Evolutionary conservation across 257 asterid species (phyloP).

Genomic region (Craterostigma plantagineum): DNA sequence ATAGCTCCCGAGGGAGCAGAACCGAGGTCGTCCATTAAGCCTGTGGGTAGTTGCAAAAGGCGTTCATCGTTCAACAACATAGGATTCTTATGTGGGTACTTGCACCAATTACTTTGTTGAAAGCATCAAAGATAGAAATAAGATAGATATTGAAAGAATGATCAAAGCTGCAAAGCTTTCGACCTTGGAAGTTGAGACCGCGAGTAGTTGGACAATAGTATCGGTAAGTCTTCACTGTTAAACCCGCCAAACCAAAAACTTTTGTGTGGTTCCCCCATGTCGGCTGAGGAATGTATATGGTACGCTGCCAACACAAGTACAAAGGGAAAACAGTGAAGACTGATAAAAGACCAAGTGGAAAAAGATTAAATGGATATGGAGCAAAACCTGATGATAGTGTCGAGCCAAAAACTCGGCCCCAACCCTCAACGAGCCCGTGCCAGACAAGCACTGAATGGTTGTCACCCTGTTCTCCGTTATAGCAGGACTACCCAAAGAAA

Average conservation of each 20-base stretch:
- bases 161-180: constrained; percentile 5
- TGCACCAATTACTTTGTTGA: background rate
- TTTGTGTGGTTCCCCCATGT: constrained; percentile 98
- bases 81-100: background rate
- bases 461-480: constrained; percentile 82
- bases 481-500: constrained; percentile 57
- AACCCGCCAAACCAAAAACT: constrained; percentile 70
- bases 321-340: background rate
- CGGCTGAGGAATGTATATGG: constrained; percentile 74
- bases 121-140: background rate
- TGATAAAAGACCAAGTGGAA: background rate
- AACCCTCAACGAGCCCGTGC: constrained; percentile 95
- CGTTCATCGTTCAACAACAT: too few species aligned
- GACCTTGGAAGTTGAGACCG: constrained; percentile 87
- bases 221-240: constrained; percentile 71
- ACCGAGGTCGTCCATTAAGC: constrained; percentile 89
- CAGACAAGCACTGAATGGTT: constrained; percentile 97
- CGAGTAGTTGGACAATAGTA: constrained; percentile 91
- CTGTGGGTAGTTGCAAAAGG: constrained; percentile 17
- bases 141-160: background rate
- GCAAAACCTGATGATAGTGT: constrained; percentile 67
- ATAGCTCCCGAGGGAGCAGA: constrained; percentile 91
- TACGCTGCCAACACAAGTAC: constrained; percentile 32
- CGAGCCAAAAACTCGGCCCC: constrained; percentile 86
- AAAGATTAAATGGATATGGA: background rate